Evolutionary conservation across 306 rosid species (phyloP), one percentile per base, ranked within the genome.

Genomic region (Begonia masoniana): DNA sequence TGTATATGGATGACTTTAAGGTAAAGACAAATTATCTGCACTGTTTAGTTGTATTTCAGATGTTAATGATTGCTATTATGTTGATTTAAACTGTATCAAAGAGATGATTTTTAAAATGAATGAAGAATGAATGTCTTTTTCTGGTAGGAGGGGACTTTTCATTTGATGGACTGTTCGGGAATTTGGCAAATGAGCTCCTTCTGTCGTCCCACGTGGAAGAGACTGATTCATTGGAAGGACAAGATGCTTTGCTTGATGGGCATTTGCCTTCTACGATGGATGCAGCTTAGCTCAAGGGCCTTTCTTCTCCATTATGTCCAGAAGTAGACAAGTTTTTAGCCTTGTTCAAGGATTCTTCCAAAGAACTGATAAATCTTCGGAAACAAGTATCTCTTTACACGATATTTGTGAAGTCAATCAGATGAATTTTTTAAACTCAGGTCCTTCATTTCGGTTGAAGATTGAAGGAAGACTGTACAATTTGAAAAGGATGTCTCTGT

Each of bases 1-100:
- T 88, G 76, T 84, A 88, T 62, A 59, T 80, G 55, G 97, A 88
- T 10, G 94, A 88, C 67, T 91, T 91, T 67, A 91, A 91, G 97
- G 97, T 89, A 74, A 64, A 46, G 35, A 13, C 9, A 47, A 50
- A 4, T 4, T 24, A 24, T 4, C 39, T 7, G 9, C 19, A 13
- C 41, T 24, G 51, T 19, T 16, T 41, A 19, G 49, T 13, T 53
- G 42, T 26, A 52, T 17, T 47, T 11, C 23, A 16, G 47, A 16
- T 11, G 10, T n/a, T 64, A 15, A 52, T 43, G 16, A 6, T 15
- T 24, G 2, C 31, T 24, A 24, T 24, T 24, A 2, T n/a, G n/a
- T n/a, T n/a, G n/a, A n/a, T n/a, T n/a, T n/a, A n/a, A n/a, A n/a
- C n/a, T n/a, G n/a, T n/a, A n/a, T n/a, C n/a, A n/a, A n/a, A n/a